Evolutionary conservation across 805 yeast genomes (phyloP), one percentile per base, ranked within the genome.

Genomic region (Metschnikowia noctiluminum): DNA sequence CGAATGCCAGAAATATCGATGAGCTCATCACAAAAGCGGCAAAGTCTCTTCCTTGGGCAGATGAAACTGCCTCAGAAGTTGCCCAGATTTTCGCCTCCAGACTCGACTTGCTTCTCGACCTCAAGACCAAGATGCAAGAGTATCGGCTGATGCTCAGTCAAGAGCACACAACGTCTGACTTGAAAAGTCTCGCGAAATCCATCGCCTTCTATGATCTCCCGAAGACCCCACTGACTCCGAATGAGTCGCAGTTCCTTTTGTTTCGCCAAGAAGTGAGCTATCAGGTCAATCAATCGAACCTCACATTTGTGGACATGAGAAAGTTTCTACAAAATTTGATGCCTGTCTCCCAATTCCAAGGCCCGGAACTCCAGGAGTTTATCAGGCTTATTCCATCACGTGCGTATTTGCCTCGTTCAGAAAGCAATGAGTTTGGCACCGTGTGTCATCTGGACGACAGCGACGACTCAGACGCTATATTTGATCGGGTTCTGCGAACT

Each of bases 401-500:
- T 8, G 38, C 49, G 28, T 43, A 46, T 13, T 35, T 54, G 15
- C 14, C 36, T 43, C 55, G 53, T 35, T 48, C 53, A 13, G 63
- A 55, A 28, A 59, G 61, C 38, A 57, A 59, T 37, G 48, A 51
- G n/a, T 50, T 48, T 35, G 45, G 51, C 26, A 21, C 43, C 34
- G 38, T 42, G 14, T 38, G 46, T 35, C 50, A 42, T 36, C 53
- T 56, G 41, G 62, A 58, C 36, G 62, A 57, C 26, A 61, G 53
- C 37, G 64, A 61, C 36, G 66, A 64, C 32, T 35, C 51, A 9
- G 55, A 56, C 35, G 36, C 48, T 15, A 51, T 62, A 28, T 66
- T 64, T 46, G 69, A 62, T 28, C 60, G 51, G 32, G 52, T 58
- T 14, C 64, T 56, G 49, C 54, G 52, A 41, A 55, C 51, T 15